phyloP scores from a whole-genome alignment of 2,329 filamentous ascomycete genomes.

The Teratosphaeria epicoccoides region DNA sequence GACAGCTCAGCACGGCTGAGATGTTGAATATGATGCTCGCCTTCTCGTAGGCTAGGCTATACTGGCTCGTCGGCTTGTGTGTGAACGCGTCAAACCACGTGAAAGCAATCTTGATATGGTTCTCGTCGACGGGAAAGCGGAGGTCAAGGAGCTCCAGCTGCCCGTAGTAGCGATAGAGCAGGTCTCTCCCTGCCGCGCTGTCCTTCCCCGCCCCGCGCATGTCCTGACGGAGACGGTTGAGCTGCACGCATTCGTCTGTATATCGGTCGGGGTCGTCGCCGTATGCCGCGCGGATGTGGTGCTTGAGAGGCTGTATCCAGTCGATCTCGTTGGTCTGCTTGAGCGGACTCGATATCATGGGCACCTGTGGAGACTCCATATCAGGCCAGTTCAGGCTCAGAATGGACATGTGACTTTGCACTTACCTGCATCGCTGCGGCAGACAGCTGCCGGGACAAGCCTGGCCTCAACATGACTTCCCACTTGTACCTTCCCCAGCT shows the following conservation, averaged over 20 bases:
- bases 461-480: conserved; percentile 13
- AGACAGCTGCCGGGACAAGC: conserved; percentile 22
- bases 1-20: conserved; percentile 87
- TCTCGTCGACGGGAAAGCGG: conserved; percentile 93
- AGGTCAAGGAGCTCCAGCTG: conserved; percentile 91
- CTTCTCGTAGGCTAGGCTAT: conserved; percentile 94
- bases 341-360: conserved; percentile 90
- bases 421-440: conserved; percentile 10
- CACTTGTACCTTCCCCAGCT: not conserved
- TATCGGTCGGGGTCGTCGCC: conserved; percentile 96
- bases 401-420: not conserved
- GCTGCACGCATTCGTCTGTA: conserved; percentile 83
- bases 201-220: conserved; percentile 97
- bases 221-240: conserved; percentile 92
- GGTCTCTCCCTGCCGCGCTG: conserved; percentile 82
- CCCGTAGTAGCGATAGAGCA: conserved; percentile 94
- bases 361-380: conserved; percentile 46
- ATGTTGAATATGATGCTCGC: conserved; percentile 99
- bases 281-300: conserved; percentile 86
- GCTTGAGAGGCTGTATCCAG: conserved; percentile 86
- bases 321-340: conserved; percentile 96
- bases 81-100: conserved; percentile 99
- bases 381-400: not conserved
- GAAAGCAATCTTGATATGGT: conserved; percentile 97
- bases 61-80: conserved; percentile 92